Base-by-base conservation (phyloP, 257 asterid species). In the Apocynum venetum region DNA sequence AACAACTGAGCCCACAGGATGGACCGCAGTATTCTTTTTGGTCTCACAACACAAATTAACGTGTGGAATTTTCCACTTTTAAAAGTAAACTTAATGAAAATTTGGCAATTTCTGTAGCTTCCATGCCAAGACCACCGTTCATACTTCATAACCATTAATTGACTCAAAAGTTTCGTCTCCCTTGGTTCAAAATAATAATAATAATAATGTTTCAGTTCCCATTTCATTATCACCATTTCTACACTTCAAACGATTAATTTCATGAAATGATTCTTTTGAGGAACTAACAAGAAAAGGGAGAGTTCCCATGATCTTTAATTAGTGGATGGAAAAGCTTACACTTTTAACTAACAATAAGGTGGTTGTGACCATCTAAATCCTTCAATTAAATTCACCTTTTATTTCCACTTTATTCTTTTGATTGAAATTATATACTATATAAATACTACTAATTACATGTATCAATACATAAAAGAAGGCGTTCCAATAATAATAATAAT, bases 111-210 rank as follows among this genome's bases (percentile, higher is more conserved):
- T n/a, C 14, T 51, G 69, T 1, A 31, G 71, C 3, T 44, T 77
- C 61, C 71, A 56, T 70, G 68, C 8, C 57, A 60, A 77, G 80
- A 70, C 80, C 71, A 44, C 80, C 76, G 76, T 70, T 57, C 19
- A 35, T 13, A n/a, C 47, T 57, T 52, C 31, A 25, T 25, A 25
- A 25, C 31, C 31, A 25, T 25, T 25, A 25, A 66, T 66, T 76
- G 74, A 77, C 80, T 67, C 53, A 12, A 20, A 51, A n/a, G 4
- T 43, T 13, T 49, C 53, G 53, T 49, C 53, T 49, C 53, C 53
- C 12, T 49, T 49, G 6, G 10, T 49, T 49, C 12, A 25, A 25
- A 25, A 25, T 25, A 25, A 25, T 25, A 25, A 25, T 25, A 25
- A 25, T 25, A 25, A 47, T 0, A 47, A 11, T 0, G 15, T 13